These are phyloP conservation scores for Colletotrichum costaricense DNA, from an alignment of 2,329 filamentous ascomycete species.

Conservation along the genomic window DNA sequence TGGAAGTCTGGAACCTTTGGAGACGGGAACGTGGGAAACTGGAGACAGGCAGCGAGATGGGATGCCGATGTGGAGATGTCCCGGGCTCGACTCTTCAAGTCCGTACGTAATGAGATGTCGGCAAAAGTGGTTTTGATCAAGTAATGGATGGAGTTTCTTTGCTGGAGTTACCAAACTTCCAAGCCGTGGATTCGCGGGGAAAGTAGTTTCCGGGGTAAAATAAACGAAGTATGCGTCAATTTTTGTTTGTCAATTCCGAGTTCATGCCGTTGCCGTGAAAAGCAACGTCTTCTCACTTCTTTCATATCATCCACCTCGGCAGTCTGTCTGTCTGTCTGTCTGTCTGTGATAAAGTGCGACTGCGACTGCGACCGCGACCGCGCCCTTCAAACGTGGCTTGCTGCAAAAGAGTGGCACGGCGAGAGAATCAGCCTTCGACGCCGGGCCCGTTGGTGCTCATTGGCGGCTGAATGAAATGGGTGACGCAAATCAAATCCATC, in stretches of 20 bases:
- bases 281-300: background rate
- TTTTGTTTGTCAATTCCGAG: background rate
- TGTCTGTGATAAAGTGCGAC: too few relatives aligned
- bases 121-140: slow-evolving; percentile 25
- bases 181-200: slow-evolving; percentile 35
- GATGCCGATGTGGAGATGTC: background rate
- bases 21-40: background rate
- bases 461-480: background rate
- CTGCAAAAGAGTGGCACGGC: background rate
- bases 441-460: background rate
- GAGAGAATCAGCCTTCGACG: background rate
- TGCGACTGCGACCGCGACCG: background rate
- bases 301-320: background rate
- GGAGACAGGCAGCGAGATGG: background rate
- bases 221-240: background rate
- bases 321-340: too few relatives aligned
- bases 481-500: background rate
- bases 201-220: slow-evolving; percentile 10
- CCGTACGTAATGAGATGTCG: slow-evolving; percentile 29
- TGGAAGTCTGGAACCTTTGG: background rate
- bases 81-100: background rate
- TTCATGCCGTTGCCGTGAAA: background rate
- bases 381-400: background rate
- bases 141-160: slow-evolving; percentile 28
- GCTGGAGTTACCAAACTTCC: background rate